These are phyloP conservation scores for Pythium aphanidermatum DNA, from an alignment of 352 stramenopile species.

Conservation along the genomic window DNA sequence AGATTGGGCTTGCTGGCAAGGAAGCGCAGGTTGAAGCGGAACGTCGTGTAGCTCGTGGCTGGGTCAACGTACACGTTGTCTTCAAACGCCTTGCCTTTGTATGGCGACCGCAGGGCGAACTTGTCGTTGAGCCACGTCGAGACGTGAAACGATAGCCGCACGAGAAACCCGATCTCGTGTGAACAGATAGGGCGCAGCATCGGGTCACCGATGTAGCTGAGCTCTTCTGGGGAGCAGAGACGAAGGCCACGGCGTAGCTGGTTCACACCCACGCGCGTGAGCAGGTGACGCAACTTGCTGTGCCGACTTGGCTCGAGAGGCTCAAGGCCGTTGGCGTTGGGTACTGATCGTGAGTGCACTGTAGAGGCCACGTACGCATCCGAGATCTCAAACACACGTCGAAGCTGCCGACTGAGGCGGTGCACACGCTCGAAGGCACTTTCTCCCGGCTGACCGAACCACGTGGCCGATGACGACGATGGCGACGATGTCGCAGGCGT, in stretches of 20 bases:
- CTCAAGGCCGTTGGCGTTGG: slow-evolving; percentile 26
- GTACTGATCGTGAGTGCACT: slow-evolving; percentile 42
- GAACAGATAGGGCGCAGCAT: slow-evolving; percentile 84
- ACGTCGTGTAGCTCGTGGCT: slow-evolving; percentile 21
- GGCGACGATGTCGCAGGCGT: too few species aligned
- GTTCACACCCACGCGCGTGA: slow-evolving; percentile 51
- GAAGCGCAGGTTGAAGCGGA: slow-evolving; percentile 86
- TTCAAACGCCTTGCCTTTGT: slow-evolving; percentile 59
- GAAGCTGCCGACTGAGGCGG: slow-evolving; percentile 60
- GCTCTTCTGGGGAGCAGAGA: slow-evolving; percentile 62
- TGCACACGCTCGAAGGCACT: slow-evolving; percentile 50
- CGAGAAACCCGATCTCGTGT: slow-evolving; percentile 70
- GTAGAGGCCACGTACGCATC: slow-evolving; percentile 81
- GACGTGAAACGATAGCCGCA: slow-evolving; percentile 69
- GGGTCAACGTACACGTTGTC: slow-evolving; percentile 71
- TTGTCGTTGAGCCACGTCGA: slow-evolving; percentile 74
- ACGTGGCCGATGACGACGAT: slow-evolving; percentile 17
- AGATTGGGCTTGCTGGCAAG: slow-evolving; percentile 85
- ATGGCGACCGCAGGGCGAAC: slow-evolving; percentile 62
- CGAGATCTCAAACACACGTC: slow-evolving; percentile 80
- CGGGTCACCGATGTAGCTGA: slow-evolving; percentile 70
- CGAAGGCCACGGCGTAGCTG: slow-evolving; percentile 64
- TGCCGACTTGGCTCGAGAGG: slow-evolving; percentile 63
- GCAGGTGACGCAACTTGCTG: slow-evolving; percentile 42
- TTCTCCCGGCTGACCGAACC: slow-evolving; percentile 12